These are phyloP conservation scores for Cinnamomum chago DNA, from an alignment of 164 flowering plant species.

Conservation along the genomic window DNA sequence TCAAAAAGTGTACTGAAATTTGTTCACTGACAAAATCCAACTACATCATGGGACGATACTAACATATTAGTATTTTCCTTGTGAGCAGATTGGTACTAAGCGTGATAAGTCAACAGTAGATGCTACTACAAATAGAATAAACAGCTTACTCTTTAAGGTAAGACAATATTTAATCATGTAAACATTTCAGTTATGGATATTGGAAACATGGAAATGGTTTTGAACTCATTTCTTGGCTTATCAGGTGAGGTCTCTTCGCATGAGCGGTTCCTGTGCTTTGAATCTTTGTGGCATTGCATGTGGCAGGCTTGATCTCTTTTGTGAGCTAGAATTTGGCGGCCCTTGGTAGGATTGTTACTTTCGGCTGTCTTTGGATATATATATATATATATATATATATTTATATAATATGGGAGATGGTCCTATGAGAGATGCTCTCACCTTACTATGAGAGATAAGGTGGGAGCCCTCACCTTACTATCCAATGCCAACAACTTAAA, in stretches of 20 bases:
- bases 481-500: too few relatives aligned
- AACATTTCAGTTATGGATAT: too few relatives aligned
- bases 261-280: conserved; percentile 95
- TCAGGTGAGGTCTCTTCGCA: conserved; percentile 82
- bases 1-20: too few relatives aligned
- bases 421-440: too few relatives aligned
- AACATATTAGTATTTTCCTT: neutral
- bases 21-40: too few relatives aligned
- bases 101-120: conserved; percentile 78
- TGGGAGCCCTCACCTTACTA: too few relatives aligned
- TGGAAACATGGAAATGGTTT: too few relatives aligned
- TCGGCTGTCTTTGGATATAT: too few relatives aligned
- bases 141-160: conserved; percentile 78
- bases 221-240: neutral
- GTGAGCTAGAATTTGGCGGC: conserved; percentile 81
- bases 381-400: too few relatives aligned
- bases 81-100: conserved; percentile 68
- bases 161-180: neutral
- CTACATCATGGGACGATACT: too few relatives aligned
- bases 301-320: conserved; percentile 84
- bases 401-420: too few relatives aligned
- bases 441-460: too few relatives aligned
- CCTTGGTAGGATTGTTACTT: conserved; percentile 56
- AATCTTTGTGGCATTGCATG: conserved; percentile 91
- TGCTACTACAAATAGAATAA: conserved; percentile 63